Conservation (phyloP, 2,329 filamentous ascomycete species). For the Hypoxylon sp. region DNA sequence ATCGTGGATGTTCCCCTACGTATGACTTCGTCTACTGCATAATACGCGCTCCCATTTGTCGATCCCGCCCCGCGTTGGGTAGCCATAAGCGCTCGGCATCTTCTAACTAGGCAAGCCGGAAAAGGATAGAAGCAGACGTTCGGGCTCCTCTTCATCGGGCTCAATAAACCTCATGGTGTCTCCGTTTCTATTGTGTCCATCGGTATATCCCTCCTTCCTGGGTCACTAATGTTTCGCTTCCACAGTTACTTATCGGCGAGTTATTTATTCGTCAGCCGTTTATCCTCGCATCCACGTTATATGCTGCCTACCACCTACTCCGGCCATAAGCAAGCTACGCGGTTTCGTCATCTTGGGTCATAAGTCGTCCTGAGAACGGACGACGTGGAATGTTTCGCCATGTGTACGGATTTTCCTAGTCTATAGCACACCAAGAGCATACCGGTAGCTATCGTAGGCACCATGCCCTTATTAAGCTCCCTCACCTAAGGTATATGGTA, state of each 20-base stretch:
- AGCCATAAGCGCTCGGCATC: constrained; percentile 39
- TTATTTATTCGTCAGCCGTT: constrained; percentile 19
- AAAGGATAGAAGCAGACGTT: constrained; percentile 16
- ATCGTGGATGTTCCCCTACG: neutral
- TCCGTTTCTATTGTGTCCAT: neutral
- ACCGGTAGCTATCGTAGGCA: neutral
- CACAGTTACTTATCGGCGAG: constrained; percentile 21
- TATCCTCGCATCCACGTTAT: constrained; percentile 26
- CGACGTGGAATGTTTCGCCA: constrained; percentile 15
- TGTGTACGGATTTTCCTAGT: constrained; percentile 12
- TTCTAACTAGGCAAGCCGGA: constrained; percentile 46
- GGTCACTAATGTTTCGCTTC: neutral
- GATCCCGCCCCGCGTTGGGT: constrained; percentile 36
- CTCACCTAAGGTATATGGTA: neutral
- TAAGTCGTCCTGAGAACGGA: constrained; percentile 17
- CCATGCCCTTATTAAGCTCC: neutral
- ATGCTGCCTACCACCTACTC: constrained; percentile 11
- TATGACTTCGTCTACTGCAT: constrained; percentile 7
- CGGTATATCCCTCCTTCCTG: neutral
- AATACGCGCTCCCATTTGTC: constrained; percentile 31
- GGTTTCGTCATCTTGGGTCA: constrained; percentile 37
- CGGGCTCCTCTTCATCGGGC: constrained; percentile 14
- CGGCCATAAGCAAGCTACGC: constrained; percentile 17
- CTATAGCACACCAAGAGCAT: neutral
- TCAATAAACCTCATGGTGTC: neutral